These are phyloP conservation scores for Colletotrichum acutatum DNA, from an alignment of 2,329 filamentous ascomycete species.

Conservation along the genomic window DNA sequence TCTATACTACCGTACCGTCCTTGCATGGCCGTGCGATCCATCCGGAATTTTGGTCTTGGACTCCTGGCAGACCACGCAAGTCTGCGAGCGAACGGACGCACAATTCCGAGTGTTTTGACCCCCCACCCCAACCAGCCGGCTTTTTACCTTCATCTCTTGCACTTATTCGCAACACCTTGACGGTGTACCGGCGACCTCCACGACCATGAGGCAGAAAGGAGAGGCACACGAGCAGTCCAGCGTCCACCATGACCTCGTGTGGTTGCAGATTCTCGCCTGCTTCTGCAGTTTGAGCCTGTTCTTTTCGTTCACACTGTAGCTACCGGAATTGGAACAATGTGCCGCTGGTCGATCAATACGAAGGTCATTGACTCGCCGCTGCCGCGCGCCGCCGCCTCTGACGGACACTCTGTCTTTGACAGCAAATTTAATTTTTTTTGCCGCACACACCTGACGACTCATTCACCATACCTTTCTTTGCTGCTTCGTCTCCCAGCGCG, in stretches of 20 bases:
- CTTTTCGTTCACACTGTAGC: slow-evolving; percentile 20
- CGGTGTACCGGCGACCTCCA: slow-evolving; percentile 15
- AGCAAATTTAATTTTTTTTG: background rate
- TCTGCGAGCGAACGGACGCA: slow-evolving; percentile 6
- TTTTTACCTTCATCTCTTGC: background rate
- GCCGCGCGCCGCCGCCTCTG: background rate
- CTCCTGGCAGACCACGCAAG: background rate
- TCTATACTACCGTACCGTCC: slow-evolving; percentile 8
- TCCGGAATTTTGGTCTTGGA: background rate
- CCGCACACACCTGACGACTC: slow-evolving; percentile 1
- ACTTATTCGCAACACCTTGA: background rate
- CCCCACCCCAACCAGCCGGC: background rate
- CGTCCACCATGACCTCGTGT: background rate
- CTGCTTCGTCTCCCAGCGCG: slow-evolving; percentile 3
- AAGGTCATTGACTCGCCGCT: slow-evolving; percentile 27
- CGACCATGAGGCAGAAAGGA: background rate
- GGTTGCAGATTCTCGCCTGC: slow-evolving; percentile 11
- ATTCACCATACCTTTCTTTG: background rate
- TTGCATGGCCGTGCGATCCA: slow-evolving; percentile 8
- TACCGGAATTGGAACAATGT: slow-evolving; percentile 18
- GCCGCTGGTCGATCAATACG: slow-evolving; percentile 6
- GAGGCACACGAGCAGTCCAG: background rate
- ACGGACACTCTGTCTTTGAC: slow-evolving; percentile 12
- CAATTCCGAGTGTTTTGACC: slow-evolving; percentile 6
- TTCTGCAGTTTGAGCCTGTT: slow-evolving; percentile 16